Evolutionary conservation across 768 basidiomycete genomes (phyloP), one percentile per base, ranked within the genome.

Genomic region (Lentinula detonsa): DNA sequence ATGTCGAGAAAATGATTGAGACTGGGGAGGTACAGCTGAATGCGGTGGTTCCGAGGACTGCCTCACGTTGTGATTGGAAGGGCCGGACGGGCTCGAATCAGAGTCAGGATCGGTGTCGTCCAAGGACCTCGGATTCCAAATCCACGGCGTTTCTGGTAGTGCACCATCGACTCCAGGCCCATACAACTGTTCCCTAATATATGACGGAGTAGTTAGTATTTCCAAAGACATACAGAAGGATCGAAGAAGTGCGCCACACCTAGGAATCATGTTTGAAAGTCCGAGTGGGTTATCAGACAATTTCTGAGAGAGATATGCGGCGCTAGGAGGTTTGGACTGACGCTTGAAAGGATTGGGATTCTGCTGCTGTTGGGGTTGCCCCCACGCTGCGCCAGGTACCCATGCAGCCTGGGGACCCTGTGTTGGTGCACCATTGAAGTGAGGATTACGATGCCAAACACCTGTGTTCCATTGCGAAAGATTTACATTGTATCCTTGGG

Each of bases 311-410:
- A 87, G 82, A 70, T 91, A 91, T 61, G 83, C 85, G 1, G 82
- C 81, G 64, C 85, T 86, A 4, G 86, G 83, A 0, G 80, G 79
- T 46, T 78, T 83, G n/a, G 83, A 79, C 10, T 76, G 66, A 18
- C 85, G 83, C 68, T 89, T 90, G 75, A 83, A 84, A 0, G 89
- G 89, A 60, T 88, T 86, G 63, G 71, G 76, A 4, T 65, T 64
- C 2, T 67, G 68, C 9, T 64, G 65, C 42, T 68, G 65, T 37
- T 71, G 64, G 65, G 70, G 66, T 67, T 75, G 66, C 62, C 64
- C 61, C 79, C 79, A 82, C 64, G 78, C 69, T 31, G 70, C 72
- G 28, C 74, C 76, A 28, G 75, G 73, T 52, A 72, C 68, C 81
- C 81, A 83, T 65, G 66, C 13, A 70, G 67, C 57, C 23, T 58